Conservation (phyloP, 306 rosid species). For the Trichosanthes cucumerina region DNA sequence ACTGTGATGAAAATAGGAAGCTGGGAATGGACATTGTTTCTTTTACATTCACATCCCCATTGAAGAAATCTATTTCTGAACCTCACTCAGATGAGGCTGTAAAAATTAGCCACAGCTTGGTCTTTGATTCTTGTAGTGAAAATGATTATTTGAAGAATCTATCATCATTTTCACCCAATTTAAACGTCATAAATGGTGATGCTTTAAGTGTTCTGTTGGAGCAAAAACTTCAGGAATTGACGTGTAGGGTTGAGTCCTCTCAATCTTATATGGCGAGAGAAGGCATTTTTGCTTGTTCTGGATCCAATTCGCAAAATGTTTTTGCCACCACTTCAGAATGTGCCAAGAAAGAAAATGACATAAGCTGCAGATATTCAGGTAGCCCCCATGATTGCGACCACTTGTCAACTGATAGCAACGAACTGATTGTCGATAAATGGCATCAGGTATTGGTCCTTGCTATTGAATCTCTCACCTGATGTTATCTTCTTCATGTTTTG, state of each 20-base stretch:
- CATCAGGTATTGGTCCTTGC: slow-evolving; percentile 42
- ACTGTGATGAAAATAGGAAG: slow-evolving; percentile 34
- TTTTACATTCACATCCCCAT: slow-evolving; percentile 77
- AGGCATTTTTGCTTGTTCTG: slow-evolving; percentile 31
- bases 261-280: slow-evolving; percentile 30
- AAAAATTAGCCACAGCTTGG: slow-evolving; percentile 25
- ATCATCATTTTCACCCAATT: slow-evolving; percentile 33
- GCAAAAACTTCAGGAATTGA: slow-evolving; percentile 70
- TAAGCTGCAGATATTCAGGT: slow-evolving; percentile 19
- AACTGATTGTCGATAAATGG: slow-evolving; percentile 24
- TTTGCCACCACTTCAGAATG: slow-evolving; percentile 16
- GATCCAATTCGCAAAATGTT: slow-evolving; percentile 29
- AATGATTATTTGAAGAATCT: slow-evolving; percentile 26
- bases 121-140: slow-evolving; percentile 26
- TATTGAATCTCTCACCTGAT: slow-evolving; percentile 5
- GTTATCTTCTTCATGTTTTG: not conserved
- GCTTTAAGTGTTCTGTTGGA: slow-evolving; percentile 70
- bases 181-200: slow-evolving; percentile 43
- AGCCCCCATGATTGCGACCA: slow-evolving; percentile 5
- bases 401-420: slow-evolving; percentile 28
- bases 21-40: slow-evolving; percentile 64
- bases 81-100: slow-evolving; percentile 26
- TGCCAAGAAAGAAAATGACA: slow-evolving; percentile 20
- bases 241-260: slow-evolving; percentile 45
- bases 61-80: slow-evolving; percentile 40